Percentiles rank a stretch among this genome's conserved stretches.
phyloP scores from a whole-genome alignment of 2,329 filamentous ascomycete species.

The Xylaria sp. region DNA sequence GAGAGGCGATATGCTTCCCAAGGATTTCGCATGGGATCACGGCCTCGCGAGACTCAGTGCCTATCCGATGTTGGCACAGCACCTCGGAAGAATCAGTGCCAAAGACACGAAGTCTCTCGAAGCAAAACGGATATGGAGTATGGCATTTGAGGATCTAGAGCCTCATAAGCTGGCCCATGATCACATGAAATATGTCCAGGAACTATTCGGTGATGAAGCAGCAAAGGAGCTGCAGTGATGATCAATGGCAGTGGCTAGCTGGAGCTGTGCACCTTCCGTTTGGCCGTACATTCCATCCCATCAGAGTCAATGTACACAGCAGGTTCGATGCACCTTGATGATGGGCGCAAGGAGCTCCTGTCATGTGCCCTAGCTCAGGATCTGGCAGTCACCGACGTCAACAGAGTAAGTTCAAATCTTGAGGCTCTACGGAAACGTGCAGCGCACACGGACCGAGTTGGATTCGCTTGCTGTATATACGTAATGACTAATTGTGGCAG shows the following conservation, averaged over 20 bases:
- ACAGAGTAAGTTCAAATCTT: background rate
- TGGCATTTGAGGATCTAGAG: constrained; percentile 30
- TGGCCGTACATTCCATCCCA: too few relatives aligned
- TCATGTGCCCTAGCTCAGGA: background rate
- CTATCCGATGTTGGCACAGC: constrained; percentile 33
- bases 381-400: background rate
- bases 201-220: constrained; percentile 24
- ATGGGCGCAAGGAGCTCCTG: background rate
- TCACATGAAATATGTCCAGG: constrained; percentile 23
- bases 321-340: background rate
- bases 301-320: too few relatives aligned
- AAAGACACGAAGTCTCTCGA: constrained; percentile 30
- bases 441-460: background rate
- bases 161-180: constrained; percentile 21
- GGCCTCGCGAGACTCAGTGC: constrained; percentile 31
- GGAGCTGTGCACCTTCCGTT: background rate
- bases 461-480: too few relatives aligned
- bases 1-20: constrained; percentile 31
- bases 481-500: too few relatives aligned
- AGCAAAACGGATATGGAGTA: constrained; percentile 31
- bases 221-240: constrained; percentile 2
- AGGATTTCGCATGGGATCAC: constrained; percentile 29
- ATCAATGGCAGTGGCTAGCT: background rate
- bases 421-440: background rate
- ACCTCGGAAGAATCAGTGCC: constrained; percentile 29